Base-by-base conservation (phyloP, 2,329 filamentous ascomycete species). In the Thermoascus crustaceus region DNA sequence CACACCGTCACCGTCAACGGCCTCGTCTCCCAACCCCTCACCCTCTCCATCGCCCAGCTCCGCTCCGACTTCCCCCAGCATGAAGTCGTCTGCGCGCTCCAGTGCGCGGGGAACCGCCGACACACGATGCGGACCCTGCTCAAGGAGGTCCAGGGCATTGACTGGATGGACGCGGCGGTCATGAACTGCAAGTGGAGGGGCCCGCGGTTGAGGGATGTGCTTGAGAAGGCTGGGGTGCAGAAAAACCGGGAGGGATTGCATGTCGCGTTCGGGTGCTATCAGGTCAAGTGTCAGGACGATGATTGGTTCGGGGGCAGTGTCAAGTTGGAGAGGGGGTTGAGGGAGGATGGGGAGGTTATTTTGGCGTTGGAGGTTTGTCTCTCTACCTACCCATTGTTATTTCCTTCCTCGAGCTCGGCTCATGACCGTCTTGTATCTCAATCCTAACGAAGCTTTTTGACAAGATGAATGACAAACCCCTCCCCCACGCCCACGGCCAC, bases 101-200 rank as follows among this genome's bases (percentile, higher is more conserved):
- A 76, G 57, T 78, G 75, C 44, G 74, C 75, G 3, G 75, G 75
- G 13, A 78, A 78, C 45, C 60, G 75, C 5, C 66, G 75, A 7
- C 73, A 78, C 48, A 74, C 72, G 2, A 78, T 78, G 73, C 69
- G 73, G 17, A 77, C 72, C 1, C 60, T 68, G 42, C 54, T 76
- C 17, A 75, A 74, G 46, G 74, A 78, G 51, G 74, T 78, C 4
- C 57, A 66, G 21, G 75, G 75, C 1, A 68, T 78, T 26, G 73
- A 78, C 47, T 78, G 75, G 75, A 65, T 66, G 23, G 73, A 77
- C 44, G 73, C 67, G 24, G 75, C 74, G 0, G 66, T 77, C 13
- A 76, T 77, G 72, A 78, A 77, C 46, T 75, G 73, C 46, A 63
- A 57, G 36, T 78, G 72, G 72, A 65, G 59, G 9, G 72, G 72